Percentiles rank a stretch among this genome's conserved stretches.
Conservation (phyloP, 2,329 filamentous ascomycete species). For the Fusarium bulbicola region DNA sequence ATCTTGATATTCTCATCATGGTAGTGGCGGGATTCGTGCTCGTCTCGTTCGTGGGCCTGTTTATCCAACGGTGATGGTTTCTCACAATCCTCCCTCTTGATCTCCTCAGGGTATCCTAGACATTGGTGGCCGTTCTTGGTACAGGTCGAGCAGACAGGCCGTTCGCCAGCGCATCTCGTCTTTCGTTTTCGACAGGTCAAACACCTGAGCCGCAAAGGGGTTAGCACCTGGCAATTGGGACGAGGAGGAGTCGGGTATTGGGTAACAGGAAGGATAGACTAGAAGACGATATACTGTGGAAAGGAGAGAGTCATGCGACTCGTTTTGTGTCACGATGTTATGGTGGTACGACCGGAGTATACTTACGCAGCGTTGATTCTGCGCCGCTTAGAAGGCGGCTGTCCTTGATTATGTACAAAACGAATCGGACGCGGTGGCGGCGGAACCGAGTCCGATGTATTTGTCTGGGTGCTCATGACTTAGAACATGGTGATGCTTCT, state of each 20-base stretch:
- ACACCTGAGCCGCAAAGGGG: slow-evolving; percentile 35
- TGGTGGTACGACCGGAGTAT: not conserved
- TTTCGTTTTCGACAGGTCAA: slow-evolving; percentile 76
- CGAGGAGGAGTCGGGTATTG: not conserved
- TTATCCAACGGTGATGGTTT: slow-evolving; percentile 28
- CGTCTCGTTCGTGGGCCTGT: slow-evolving; percentile 27
- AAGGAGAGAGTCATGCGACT: not conserved
- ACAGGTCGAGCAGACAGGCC: slow-evolving; percentile 77
- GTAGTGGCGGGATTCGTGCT: slow-evolving; percentile 44
- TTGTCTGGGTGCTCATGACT: slow-evolving; percentile 59
- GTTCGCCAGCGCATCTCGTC: slow-evolving; percentile 78
- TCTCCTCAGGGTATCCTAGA: slow-evolving; percentile 69
- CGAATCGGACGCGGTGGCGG: slow-evolving; percentile 69
- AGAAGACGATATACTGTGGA: not conserved
- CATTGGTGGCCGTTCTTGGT: slow-evolving; percentile 75
- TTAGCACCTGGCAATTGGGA: slow-evolving; percentile 17
- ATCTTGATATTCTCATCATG: slow-evolving; percentile 50
- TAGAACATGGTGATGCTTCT: slow-evolving; percentile 49
- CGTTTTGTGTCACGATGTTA: not conserved
- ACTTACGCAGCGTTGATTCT: slow-evolving; percentile 82
- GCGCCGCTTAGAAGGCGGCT: slow-evolving; percentile 80
- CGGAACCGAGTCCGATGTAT: slow-evolving; percentile 51
- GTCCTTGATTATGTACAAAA: slow-evolving; percentile 84
- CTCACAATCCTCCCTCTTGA: slow-evolving; percentile 54
- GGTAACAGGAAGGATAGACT: not conserved